A percentile compares a stretch with the other conserved stretches of the same genome.
phyloP scores from a whole-genome alignment of 345 rosid species.

The Arabidopsis suecica region DNA sequence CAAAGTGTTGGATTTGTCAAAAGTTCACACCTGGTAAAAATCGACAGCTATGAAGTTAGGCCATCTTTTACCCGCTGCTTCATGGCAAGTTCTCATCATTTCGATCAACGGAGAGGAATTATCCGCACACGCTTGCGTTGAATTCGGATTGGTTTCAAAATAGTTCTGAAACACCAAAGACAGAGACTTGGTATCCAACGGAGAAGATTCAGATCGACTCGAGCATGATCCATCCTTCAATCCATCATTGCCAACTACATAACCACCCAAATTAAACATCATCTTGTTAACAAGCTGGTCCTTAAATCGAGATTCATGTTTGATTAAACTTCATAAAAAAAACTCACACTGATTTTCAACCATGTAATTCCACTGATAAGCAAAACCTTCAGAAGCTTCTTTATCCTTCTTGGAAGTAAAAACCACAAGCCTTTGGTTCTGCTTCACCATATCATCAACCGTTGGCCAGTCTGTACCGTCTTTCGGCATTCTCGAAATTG shows the following conservation, averaged over 20 bases:
- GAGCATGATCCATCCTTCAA: constrained; percentile 72
- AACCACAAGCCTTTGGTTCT: constrained; percentile 82
- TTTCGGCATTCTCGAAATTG: constrained; percentile 80
- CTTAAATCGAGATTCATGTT: neutral
- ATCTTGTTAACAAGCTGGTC: neutral
- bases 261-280: neutral
- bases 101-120: constrained; percentile 73
- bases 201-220: constrained; percentile 72
- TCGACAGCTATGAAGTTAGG: constrained; percentile 98
- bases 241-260: constrained; percentile 85
- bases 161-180: constrained; percentile 79
- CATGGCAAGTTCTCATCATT: constrained; percentile 73
- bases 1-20: neutral
- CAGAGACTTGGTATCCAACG: constrained; percentile 59
- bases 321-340: constrained; percentile 14
- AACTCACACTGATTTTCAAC: constrained; percentile 84
- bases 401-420: constrained; percentile 78
- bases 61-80: constrained; percentile 87
- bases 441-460: constrained; percentile 82
- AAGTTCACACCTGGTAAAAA: constrained; percentile 81
- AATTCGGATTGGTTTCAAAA: constrained; percentile 70
- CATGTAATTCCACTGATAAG: constrained; percentile 87
- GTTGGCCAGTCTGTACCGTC: constrained; percentile 90
- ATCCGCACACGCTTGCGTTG: constrained; percentile 63
- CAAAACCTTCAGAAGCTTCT: constrained; percentile 91